These are phyloP conservation scores for Colletotrichum gloeosporioides DNA, from an alignment of 2,329 filamentous ascomycete genomes.

Conservation along the genomic window DNA sequence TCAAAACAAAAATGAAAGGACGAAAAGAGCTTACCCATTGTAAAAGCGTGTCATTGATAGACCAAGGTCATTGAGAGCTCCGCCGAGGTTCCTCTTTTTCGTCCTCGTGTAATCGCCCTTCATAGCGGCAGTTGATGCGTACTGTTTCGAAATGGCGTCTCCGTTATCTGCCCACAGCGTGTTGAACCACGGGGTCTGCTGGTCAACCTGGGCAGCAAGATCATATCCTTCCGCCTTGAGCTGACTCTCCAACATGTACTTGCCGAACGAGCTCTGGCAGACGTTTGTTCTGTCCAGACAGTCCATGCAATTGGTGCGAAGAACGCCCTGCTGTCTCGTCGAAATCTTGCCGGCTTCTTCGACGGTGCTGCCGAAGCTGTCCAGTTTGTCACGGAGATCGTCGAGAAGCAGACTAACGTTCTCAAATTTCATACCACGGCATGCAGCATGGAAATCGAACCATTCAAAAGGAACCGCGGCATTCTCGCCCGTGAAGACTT, in stretches of 20 bases:
- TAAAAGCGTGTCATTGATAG: slow-evolving; percentile 82
- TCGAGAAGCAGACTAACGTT: slow-evolving; percentile 85
- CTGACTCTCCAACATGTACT: slow-evolving; percentile 81
- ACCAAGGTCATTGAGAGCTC: slow-evolving; percentile 89
- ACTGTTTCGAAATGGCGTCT: slow-evolving; percentile 93
- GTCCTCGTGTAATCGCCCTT: slow-evolving; percentile 97
- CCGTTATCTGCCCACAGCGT: slow-evolving; percentile 97
- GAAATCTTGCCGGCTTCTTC: slow-evolving; percentile 48
- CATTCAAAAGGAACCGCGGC: slow-evolving; percentile 77
- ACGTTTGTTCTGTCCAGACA: slow-evolving; percentile 97
- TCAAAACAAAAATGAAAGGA: background rate
- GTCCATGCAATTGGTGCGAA: slow-evolving; percentile 99
- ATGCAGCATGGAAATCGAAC: slow-evolving; percentile 96
- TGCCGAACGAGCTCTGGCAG: slow-evolving; percentile 88
- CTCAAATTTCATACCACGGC: slow-evolving; percentile 96
- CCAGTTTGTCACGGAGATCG: slow-evolving; percentile 70
- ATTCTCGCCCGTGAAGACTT: slow-evolving; percentile 48
- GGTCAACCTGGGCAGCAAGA: slow-evolving; percentile 76
- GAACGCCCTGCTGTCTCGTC: slow-evolving; percentile 70
- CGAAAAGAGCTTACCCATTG: slow-evolving; percentile 58
- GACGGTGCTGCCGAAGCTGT: slow-evolving; percentile 75
- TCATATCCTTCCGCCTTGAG: slow-evolving; percentile 78
- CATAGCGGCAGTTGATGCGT: slow-evolving; percentile 92
- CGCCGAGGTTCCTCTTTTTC: slow-evolving; percentile 86
- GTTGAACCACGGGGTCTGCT: slow-evolving; percentile 92